phyloP scores from a whole-genome alignment of 371 early-diverging fungal species.

The Mortierella sp. region DNA sequence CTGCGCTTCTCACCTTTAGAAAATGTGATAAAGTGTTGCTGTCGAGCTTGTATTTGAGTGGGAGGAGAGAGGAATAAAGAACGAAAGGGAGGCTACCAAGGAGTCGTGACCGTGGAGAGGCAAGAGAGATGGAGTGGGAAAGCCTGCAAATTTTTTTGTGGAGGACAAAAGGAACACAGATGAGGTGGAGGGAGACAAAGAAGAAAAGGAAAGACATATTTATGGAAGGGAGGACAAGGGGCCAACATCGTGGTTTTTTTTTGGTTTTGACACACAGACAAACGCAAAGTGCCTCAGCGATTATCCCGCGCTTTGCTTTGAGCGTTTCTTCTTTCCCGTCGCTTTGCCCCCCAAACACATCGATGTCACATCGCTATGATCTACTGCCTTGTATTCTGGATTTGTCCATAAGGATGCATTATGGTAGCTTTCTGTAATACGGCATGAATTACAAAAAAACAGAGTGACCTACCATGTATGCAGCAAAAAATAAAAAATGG shows the following conservation, averaged over 20 bases:
- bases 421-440: not conserved
- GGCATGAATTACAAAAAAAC: slow-evolving; percentile 19
- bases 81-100: not conserved
- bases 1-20: not conserved
- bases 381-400: not conserved
- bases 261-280: not conserved
- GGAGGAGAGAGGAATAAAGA: not conserved
- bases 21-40: not conserved
- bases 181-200: not conserved
- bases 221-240: slow-evolving; percentile 19
- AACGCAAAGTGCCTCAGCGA: not conserved
- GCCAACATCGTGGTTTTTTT: not conserved
- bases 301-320: not conserved
- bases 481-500: slow-evolving; percentile 10
- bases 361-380: not conserved
- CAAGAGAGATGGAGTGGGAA: not conserved
- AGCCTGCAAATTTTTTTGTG: not conserved
- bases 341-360: not conserved
- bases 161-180: slow-evolving; percentile 1
- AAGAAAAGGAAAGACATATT: slow-evolving; percentile 6
- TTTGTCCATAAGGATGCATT: not conserved
- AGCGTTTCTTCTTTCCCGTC: slow-evolving; percentile 1
- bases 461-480: slow-evolving; percentile 15
- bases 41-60: not conserved
- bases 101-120: slow-evolving; percentile 1